Evolutionary conservation across 257 asterid genomes (phyloP).

Genomic region (Plantago major): DNA sequence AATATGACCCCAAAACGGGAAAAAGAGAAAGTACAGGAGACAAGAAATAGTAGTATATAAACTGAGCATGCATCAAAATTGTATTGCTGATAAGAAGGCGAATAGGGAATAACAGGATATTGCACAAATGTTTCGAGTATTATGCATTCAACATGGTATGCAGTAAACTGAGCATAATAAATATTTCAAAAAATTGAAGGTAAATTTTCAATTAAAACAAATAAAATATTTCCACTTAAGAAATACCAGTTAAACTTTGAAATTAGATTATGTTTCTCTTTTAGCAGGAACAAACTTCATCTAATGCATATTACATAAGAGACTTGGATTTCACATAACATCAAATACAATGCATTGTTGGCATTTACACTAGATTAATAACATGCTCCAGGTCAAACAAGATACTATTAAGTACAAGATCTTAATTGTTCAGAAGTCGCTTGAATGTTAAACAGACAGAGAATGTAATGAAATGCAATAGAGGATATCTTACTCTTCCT

Average conservation of each 20-base stretch:
- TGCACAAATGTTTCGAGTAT: background rate
- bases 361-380: too few species aligned
- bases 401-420: background rate
- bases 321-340: constrained; percentile 5
- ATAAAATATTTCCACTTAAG: too few species aligned
- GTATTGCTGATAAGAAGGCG: background rate
- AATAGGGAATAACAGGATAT: background rate
- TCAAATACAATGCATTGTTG: background rate
- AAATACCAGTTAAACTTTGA: too few species aligned
- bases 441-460: constrained; percentile 4
- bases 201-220: too few species aligned
- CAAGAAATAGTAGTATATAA: too few species aligned
- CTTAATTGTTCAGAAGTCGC: background rate
- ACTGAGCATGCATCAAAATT: constrained; percentile 14
- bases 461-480: constrained; percentile 14
- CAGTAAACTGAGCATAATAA: background rate
- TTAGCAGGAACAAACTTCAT: background rate
- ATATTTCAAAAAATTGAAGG: too few species aligned
- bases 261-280: too few species aligned
- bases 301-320: background rate
- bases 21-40: too few species aligned
- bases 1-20: constrained; percentile 12
- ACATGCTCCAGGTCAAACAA: constrained; percentile 2
- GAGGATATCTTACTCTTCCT: constrained; percentile 81
- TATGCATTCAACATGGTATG: background rate